Conservation (phyloP, 169 alveolate species). For the Toxoplasma gondii region DNA sequence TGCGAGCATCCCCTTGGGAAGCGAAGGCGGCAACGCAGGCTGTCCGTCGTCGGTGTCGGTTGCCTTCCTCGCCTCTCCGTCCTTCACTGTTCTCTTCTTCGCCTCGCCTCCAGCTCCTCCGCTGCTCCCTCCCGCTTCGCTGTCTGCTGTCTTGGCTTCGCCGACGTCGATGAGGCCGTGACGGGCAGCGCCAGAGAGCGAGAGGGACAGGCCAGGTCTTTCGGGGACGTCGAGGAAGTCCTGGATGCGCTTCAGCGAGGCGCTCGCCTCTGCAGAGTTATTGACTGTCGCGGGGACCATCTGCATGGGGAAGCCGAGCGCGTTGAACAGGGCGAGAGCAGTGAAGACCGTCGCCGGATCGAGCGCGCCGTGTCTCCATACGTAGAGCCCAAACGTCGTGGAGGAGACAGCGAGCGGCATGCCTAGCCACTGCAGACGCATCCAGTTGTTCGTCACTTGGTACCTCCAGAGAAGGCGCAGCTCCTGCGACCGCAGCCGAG, state of each 20-base stretch:
- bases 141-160: neutral
- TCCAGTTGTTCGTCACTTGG: neutral
- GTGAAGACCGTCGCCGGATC: conserved; percentile 74
- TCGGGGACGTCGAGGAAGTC: conserved; percentile 40
- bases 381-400: conserved; percentile 24
- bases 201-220: conserved; percentile 1
- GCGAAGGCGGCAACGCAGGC: neutral
- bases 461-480: conserved; percentile 35
- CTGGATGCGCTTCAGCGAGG: conserved; percentile 51
- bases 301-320: conserved; percentile 74
- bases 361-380: conserved; percentile 34
- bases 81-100: too few species aligned
- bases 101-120: too few species aligned
- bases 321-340: conserved; percentile 75
- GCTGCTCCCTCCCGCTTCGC: too few species aligned
- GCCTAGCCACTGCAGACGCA: conserved; percentile 26
- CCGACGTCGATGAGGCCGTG: neutral
- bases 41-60: neutral
- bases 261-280: conserved; percentile 26
- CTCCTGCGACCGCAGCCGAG: conserved; percentile 78
- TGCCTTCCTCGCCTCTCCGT: too few species aligned
- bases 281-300: conserved; percentile 70
- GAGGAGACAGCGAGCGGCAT: conserved; percentile 30
- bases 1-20: neutral
- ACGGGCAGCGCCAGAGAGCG: neutral